Base-by-base conservation (phyloP, 176 grass and related monocot genomes). In the Ananas comosus region DNA sequence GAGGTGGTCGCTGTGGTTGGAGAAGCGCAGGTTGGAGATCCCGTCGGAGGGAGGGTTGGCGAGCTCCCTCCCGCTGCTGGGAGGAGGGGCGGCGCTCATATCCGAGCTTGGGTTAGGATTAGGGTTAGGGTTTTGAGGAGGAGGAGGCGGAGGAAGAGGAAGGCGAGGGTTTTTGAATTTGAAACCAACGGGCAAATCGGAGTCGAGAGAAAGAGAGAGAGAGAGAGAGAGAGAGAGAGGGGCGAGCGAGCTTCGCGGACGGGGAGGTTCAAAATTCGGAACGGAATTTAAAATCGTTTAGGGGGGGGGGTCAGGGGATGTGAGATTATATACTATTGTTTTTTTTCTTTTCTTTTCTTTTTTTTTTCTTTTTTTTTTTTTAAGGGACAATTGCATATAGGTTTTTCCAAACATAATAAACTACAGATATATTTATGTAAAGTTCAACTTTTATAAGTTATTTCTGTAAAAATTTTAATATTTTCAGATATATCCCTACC, bases 1-100 rank as follows among this genome's bases (percentile, higher is more conserved):
- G 53, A 99, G 83, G 66, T 93, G 83, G 70, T 99, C 85, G 69
- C 94, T 99, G 87, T 99, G 94, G 79, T 99, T 99, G 64, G 94
- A 99, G 78, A 99, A 99, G 22, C 87, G 94, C 51, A 99, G 82
- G 78, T 88, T 93, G 74, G 94, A 90, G 82, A 99, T 86, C 53
- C 94, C 94, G 56, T 99, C 89, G 0, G 94, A 66, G 3, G 94
- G 94, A 6, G 89, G 89, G 17, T 78, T 70, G 9, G 71, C 64
- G 28, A 99, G 82, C 77, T 99, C 94, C 80, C 74, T 90, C 23
- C 89, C 89, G 33, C 78, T 78, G 61, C 67, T 49, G 42, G 72
- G 51, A 64, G 79, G 67, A 51, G 56, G 47, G 58, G 76, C 83
- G 72, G 72, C 72, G 77, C 67, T 80, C 83, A 85, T 85, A 72